These are phyloP conservation scores for Falciphora oryzae DNA, from an alignment of 2,329 filamentous ascomycete species.

Conservation along the genomic window DNA sequence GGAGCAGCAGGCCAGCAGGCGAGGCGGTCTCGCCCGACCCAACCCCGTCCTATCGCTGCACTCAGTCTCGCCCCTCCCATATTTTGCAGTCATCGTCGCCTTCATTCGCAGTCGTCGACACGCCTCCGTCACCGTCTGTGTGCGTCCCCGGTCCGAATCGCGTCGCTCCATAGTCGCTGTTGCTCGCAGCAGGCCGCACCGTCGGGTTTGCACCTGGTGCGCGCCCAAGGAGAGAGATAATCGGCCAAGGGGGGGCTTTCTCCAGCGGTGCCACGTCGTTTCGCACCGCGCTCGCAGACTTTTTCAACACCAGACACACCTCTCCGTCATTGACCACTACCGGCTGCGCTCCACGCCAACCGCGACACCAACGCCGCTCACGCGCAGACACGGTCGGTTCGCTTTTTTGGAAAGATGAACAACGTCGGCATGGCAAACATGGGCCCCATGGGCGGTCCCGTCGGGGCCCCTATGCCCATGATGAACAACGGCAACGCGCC, in stretches of 20 bases:
- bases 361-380: neutral
- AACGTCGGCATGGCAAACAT: slow-evolving; percentile 65
- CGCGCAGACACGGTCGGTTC: slow-evolving; percentile 7
- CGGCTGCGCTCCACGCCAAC: neutral
- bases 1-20: slow-evolving; percentile 1
- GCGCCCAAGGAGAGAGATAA: neutral
- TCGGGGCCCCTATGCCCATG: slow-evolving; percentile 59
- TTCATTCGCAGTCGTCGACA: neutral
- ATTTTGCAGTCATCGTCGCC: neutral
- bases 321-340: neutral
- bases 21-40: slow-evolving; percentile 1
- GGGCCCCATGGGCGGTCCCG: slow-evolving; percentile 62
- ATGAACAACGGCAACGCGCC: slow-evolving; percentile 53
- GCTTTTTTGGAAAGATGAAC: slow-evolving; percentile 41
- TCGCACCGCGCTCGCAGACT: neutral
- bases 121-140: neutral
- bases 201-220: neutral
- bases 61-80: neutral
- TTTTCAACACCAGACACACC: neutral
- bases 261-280: neutral
- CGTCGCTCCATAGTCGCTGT: neutral
- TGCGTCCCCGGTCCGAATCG: neutral
- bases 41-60: neutral
- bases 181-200: neutral
- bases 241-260: neutral